Evolutionary conservation across 2,329 filamentous ascomycete genomes (phyloP), one percentile per base, ranked within the genome.

Genomic region (Hypoxylon rubiginosum): DNA sequence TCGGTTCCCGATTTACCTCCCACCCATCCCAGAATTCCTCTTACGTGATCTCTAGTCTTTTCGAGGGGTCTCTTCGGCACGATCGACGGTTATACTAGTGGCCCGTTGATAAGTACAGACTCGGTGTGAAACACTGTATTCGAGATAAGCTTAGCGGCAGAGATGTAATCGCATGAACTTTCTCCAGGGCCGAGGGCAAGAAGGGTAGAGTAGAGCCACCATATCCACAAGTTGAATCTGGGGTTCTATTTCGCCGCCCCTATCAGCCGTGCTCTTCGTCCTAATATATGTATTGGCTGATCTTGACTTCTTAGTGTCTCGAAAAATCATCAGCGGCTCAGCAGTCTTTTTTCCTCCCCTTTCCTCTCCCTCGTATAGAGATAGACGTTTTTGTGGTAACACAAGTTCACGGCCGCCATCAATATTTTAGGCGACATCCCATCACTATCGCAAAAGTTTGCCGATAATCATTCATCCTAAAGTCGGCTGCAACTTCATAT

Each of bases 51-150:
- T 36, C 11, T 36, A 13, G 15, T 15, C 34, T 36, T 36, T 50
- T 46, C 11, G 39, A 50, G 28, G 45, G 28, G 9, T 15, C 48
- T n/a, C 53, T 13, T 58, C 56, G 53, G 43, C 21, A 26, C 10
- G 56, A 41, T 55, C 49, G 34, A 6, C 19, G 64, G 56, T 57
- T 58, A 60, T 56, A 69, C 66, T 26, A 36, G 10, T 15, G n/a
- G 45, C n/a, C 60, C 57, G 50, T 58, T 48, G 30, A 32, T 10
- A 64, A 26, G 50, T 58, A 61, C 45, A 50, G 55, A 15, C 28
- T 41, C 19, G 2, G 19, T 53, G 66, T 66, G 59, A 58, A 64
- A 69, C 59, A 63, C 63, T 59, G 60, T 66, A 28, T 41, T 56
- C 17, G n/a, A 32, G 63, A 64, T 68, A 63, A 49, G 50, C 49